Base-by-base conservation (phyloP, 768 basidiomycete species). In the Amanita rubescens region DNA sequence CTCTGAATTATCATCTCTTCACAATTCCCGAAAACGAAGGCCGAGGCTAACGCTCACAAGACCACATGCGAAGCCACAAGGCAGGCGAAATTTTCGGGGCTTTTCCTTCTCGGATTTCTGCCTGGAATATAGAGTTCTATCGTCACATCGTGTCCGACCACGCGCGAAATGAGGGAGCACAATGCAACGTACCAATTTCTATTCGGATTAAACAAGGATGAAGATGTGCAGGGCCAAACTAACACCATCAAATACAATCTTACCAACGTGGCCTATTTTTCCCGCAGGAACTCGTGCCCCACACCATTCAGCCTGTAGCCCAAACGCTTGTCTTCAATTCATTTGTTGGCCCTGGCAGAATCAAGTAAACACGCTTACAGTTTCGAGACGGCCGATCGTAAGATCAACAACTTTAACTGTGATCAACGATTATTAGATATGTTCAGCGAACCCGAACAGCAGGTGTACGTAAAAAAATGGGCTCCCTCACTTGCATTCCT, bases 401-500 rank as follows among this genome's bases (percentile, higher is more conserved):
- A 45, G 25, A 25, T 54, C 20, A 43, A 30, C 25, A 42, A 55
- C 49, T 49, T 30, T 53, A 30, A 57, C 51, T 38, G 41, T 30
- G 46, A 38, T 55, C 47, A 57, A 38, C 27, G 54, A 24, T 15
- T 11, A 30, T 25, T 42, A 12, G 12, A 33, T 20, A 20, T 53
- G 45, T 27, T 10, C 47, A 41, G 20, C 47, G 14, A 57, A 48
- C 32, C 43, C 43, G 7, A 32, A 46, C 20, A 49, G 20, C 56
- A 19, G 63, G 65, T 39, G 39, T 69, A 44, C 61, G 61, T 22
- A 59, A 57, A n/a, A n/a, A n/a, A 19, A 44, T 43, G 37, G 25
- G 32, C 19, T 20, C 27, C 27, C 8, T 12, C 15, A 60, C 69
- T 61, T 69, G 64, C 45, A 60, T 77, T 47, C 62, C 65, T 14